phyloP scores from a whole-genome alignment of 306 rosid genomes.

The Prunus armeniaca region DNA sequence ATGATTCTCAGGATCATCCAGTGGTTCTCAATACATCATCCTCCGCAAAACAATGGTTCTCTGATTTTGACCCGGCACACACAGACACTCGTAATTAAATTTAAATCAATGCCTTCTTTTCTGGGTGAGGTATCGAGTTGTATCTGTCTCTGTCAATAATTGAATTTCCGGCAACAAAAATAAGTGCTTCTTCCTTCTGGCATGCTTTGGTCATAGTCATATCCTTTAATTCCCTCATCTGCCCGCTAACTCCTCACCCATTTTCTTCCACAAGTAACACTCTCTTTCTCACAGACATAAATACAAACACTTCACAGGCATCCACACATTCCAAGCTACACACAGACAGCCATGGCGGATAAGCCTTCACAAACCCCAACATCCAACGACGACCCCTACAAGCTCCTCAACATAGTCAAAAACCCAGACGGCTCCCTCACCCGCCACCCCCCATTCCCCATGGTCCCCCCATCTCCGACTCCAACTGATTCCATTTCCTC shows the following conservation, averaged over 20 bases:
- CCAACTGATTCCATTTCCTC: neutral
- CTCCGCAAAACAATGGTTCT: neutral
- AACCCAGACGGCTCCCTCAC: slow-evolving; percentile 68
- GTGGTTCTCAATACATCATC: neutral
- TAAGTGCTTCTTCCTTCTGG: neutral
- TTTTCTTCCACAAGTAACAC: neutral
- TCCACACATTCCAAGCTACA: neutral
- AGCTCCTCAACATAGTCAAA: slow-evolving; percentile 39
- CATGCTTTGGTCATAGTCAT: neutral
- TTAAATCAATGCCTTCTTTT: no score
- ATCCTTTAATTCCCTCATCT: neutral
- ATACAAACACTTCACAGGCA: neutral
- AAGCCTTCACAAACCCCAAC: slow-evolving; percentile 3
- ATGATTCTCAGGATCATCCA: no score
- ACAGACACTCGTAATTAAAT: no score
- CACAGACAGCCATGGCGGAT: slow-evolving; percentile 38
- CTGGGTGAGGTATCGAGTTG: no score
- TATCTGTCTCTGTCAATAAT: neutral
- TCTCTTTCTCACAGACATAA: neutral
- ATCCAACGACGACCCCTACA: slow-evolving; percentile 37
- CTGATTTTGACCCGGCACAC: no score
- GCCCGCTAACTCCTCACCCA: no score
- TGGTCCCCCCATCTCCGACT: slow-evolving; percentile 23
- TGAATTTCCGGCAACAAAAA: neutral
- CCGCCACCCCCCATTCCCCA: slow-evolving; percentile 26